phyloP scores from a whole-genome alignment of 768 basidiomycete species.

The Strobilomyces dryophilus region DNA sequence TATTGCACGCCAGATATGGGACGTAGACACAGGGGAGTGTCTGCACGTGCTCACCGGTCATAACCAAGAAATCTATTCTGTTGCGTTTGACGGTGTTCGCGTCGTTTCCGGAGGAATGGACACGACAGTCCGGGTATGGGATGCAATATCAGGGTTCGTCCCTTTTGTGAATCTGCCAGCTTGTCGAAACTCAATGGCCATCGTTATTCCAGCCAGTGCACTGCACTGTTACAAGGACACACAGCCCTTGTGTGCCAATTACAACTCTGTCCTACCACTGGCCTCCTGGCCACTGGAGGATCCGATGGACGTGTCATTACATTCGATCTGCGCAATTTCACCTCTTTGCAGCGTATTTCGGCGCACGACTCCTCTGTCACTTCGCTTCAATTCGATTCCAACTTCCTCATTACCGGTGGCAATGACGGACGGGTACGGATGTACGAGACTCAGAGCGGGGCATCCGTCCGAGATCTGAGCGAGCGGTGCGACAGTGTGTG shows the following conservation, averaged over 20 bases:
- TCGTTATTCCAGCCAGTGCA: conserved; percentile 52
- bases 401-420: conserved; percentile 79
- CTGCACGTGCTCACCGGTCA: conserved; percentile 80
- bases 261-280: conserved; percentile 58
- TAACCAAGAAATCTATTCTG: conserved; percentile 83
- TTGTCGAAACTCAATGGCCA: neutral
- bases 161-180: neutral
- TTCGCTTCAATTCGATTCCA: conserved; percentile 78
- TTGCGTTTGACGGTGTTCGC: conserved; percentile 82
- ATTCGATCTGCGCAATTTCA: conserved; percentile 49
- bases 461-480: conserved; percentile 69
- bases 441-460: conserved; percentile 63
- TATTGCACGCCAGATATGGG: conserved; percentile 63
- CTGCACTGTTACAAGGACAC: conserved; percentile 86
- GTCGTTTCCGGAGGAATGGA: conserved; percentile 89
- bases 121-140: conserved; percentile 92
- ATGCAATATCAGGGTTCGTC: conserved; percentile 75
- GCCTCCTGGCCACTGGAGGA: conserved; percentile 73
- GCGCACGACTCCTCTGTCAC: conserved; percentile 90
- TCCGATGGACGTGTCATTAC: conserved; percentile 85
- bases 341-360: conserved; percentile 59
- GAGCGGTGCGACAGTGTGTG: conserved; percentile 80
- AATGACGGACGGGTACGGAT: conserved; percentile 81
- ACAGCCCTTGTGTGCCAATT: conserved; percentile 90
- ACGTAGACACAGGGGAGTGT: conserved; percentile 86